These are phyloP conservation scores for Penstemon eatonii DNA, from an alignment of 257 asterid genomes.

Conservation along the genomic window DNA sequence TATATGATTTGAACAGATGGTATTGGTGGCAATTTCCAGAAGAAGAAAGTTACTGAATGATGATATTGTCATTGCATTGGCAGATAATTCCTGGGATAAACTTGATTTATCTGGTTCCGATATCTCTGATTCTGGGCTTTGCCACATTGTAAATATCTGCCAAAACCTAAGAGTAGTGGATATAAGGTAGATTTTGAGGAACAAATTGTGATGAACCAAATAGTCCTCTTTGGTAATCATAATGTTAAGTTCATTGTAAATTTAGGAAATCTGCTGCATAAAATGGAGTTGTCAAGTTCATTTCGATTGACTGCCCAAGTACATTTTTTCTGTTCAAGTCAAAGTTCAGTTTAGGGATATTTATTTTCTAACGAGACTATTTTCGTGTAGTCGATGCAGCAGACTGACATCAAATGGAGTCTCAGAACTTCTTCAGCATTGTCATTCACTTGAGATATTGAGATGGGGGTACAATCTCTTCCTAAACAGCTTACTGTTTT, in stretches of 20 bases:
- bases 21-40: conserved; percentile 80
- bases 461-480: conserved; percentile 90
- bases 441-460: conserved; percentile 70
- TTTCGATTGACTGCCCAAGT: neutral
- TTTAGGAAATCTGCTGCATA: conserved; percentile 1
- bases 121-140: conserved; percentile 75
- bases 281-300: neutral
- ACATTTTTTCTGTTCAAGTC: conserved; percentile 2
- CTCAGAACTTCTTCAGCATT: conserved; percentile 62
- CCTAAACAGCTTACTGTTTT: conserved; percentile 1
- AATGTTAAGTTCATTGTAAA: conserved; percentile 9
- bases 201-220: neutral
- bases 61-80: conserved; percentile 60
- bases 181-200: conserved; percentile 56
- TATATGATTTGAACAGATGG: conserved; percentile 48
- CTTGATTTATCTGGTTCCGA: conserved; percentile 81
- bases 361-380: conserved; percentile 19
- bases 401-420: conserved; percentile 71
- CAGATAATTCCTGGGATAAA: conserved; percentile 76
- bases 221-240: neutral
- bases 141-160: conserved; percentile 52
- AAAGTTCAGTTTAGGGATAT: neutral
- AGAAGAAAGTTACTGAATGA: conserved; percentile 79
- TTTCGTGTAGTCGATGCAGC: conserved; percentile 62
- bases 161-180: conserved; percentile 65